phyloP scores from a whole-genome alignment of 352 stramenopile species.

The Pythium sukuiense region DNA sequence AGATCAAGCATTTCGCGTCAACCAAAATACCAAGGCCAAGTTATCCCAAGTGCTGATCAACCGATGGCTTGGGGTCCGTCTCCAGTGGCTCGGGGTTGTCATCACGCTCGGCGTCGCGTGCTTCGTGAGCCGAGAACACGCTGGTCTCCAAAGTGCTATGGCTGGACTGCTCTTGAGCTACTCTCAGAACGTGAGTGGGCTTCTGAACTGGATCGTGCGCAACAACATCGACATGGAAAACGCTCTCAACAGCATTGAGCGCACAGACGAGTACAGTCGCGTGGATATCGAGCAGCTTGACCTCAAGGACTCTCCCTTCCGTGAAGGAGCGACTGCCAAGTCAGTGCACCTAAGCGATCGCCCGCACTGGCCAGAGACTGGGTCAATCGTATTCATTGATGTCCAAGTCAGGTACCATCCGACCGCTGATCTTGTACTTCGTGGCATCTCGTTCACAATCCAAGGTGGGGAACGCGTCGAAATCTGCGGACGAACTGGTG shows the following conservation, averaged over 20 bases:
- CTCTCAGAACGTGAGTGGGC: constrained; percentile 88
- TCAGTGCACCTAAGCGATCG: constrained; percentile 34
- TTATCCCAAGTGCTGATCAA: constrained; percentile 90
- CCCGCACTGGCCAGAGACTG: constrained; percentile 58
- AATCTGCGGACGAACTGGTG: constrained; percentile 68
- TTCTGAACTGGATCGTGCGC: constrained; percentile 95
- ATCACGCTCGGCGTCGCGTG: constrained; percentile 90
- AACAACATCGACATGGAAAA: constrained; percentile 94
- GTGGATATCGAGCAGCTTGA: constrained; percentile 41
- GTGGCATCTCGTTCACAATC: constrained; percentile 64
- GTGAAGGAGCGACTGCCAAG: constrained; percentile 9
- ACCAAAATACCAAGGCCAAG: constrained; percentile 85
- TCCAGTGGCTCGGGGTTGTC: constrained; percentile 83
- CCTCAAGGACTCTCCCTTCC: constrained; percentile 14
- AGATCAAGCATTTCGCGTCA: constrained; percentile 44
- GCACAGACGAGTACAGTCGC: constrained; percentile 50
- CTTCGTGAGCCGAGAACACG: constrained; percentile 74
- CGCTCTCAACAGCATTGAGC: constrained; percentile 94
- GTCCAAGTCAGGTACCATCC: constrained; percentile 60
- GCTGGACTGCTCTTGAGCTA: constrained; percentile 93
- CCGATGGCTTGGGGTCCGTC: constrained; percentile 94
- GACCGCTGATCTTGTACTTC: constrained; percentile 42
- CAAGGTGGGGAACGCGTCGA: constrained; percentile 69
- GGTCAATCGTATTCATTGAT: constrained; percentile 70
- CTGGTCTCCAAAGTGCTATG: constrained; percentile 63